Evolutionary conservation across 371 early-diverging fungal genomes (phyloP).

Genomic region (Rhizopus arrhizus): DNA sequence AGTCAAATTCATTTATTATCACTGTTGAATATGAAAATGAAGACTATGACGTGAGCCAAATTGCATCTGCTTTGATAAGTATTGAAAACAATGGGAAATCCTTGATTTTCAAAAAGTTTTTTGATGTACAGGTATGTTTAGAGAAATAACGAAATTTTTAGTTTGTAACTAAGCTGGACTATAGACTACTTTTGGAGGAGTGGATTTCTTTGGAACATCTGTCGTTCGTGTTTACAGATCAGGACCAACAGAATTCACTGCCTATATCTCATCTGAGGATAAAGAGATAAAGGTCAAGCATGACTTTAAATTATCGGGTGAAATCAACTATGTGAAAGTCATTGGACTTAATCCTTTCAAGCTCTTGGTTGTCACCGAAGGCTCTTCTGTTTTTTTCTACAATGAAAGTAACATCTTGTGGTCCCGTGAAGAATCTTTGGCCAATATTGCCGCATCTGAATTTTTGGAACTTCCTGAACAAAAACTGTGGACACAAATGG

Average conservation of each 20-base stretch:
- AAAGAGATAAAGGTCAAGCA: slow-evolving; percentile 25
- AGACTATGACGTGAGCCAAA: slow-evolving; percentile 2
- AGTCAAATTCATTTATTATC: slow-evolving; percentile 16
- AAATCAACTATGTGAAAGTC: slow-evolving; percentile 34
- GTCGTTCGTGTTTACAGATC: slow-evolving; percentile 19
- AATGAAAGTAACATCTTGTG: slow-evolving; percentile 57
- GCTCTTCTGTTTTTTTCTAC: slow-evolving; percentile 64
- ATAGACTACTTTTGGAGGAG: slow-evolving; percentile 23
- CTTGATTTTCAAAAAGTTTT: slow-evolving; percentile 20
- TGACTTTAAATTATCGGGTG: slow-evolving; percentile 48
- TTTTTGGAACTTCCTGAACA: slow-evolving; percentile 85
- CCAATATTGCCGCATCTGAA: slow-evolving; percentile 64
- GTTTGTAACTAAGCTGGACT: neutral
- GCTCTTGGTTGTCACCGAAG: slow-evolving; percentile 50
- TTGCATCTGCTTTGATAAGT: slow-evolving; percentile 22
- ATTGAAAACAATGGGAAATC: slow-evolving; percentile 19
- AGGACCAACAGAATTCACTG: slow-evolving; percentile 13
- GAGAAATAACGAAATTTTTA: neutral
- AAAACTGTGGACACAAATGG: slow-evolving; percentile 73
- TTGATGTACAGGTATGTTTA: slow-evolving; percentile 29
- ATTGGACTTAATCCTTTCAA: slow-evolving; percentile 26
- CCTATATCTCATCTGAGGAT: slow-evolving; percentile 10
- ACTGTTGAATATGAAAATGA: slow-evolving; percentile 14
- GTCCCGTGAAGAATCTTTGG: slow-evolving; percentile 86
- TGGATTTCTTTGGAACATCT: slow-evolving; percentile 21